Percentiles rank a stretch among this genome's conserved stretches.
Conservation (phyloP, 371 early-diverging fungal species). For the Dichotomocladium elegans region DNA sequence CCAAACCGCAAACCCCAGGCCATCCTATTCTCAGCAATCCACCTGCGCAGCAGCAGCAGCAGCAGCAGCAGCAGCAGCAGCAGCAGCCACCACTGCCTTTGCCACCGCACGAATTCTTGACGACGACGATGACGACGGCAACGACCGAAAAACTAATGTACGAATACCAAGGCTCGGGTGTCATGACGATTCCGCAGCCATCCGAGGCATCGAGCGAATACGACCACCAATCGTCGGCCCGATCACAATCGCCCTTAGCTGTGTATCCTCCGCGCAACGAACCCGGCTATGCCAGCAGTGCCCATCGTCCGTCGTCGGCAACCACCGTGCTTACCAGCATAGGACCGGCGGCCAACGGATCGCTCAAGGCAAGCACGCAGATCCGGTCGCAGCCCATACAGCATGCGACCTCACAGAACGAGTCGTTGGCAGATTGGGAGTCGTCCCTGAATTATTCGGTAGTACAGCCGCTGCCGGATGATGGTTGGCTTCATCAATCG, state of each 20-base stretch:
- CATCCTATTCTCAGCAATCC: neutral
- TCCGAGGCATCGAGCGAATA: constrained; percentile 18
- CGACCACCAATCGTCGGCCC: constrained; percentile 10
- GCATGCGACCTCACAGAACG: neutral
- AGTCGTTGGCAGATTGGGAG: constrained; percentile 4
- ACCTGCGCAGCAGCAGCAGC: too few species aligned
- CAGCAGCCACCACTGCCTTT: too few species aligned
- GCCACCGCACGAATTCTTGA: constrained; percentile 11
- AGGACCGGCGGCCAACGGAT: neutral
- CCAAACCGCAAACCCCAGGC: constrained; percentile 11
- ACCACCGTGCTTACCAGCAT: neutral
- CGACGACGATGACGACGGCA: too few species aligned
- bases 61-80: too few species aligned
- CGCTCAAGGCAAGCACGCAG: neutral
- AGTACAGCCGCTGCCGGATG: neutral
- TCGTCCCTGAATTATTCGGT: neutral
- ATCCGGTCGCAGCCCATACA: neutral
- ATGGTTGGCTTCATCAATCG: constrained; percentile 17
- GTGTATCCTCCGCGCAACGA: too few species aligned
- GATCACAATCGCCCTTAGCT: too few species aligned
- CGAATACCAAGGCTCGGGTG: constrained; percentile 10
- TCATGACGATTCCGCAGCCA: constrained; percentile 13
- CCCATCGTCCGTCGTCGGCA: neutral
- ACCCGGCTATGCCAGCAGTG: constrained; percentile 4
- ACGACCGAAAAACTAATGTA: constrained; percentile 7